Evolutionary conservation across 2,329 filamentous ascomycete species (phyloP), one percentile per base, ranked within the genome.

Genomic region (Aspergillus phoenicis): DNA sequence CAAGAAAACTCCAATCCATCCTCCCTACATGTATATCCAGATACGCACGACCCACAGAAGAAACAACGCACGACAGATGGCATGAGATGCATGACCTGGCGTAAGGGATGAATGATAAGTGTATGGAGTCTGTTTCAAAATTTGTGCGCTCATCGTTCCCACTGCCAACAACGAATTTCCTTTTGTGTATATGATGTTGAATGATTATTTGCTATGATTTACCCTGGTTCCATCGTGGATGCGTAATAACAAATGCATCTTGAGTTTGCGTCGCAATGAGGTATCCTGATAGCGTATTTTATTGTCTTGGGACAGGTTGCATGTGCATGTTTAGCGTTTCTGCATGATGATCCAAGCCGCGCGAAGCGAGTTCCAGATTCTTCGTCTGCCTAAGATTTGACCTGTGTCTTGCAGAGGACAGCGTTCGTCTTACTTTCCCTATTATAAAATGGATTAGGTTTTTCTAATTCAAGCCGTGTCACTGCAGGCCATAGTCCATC

Each of bases 61-160:
- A n/a, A 30, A 39, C 10, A 47, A 30, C 30, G 39, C 39, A 56
- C 26, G 43, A 33, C 24, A 56, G 41, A 33, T 28, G 41, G 24
- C 36, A 56, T 45, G 53, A 56, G 26, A 30, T 56, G 53, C 53
- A 47, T 56, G 15, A 47, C 39, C 53, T n/a, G 53, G 53, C 39
- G 53, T 56, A 43, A n/a, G 39, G 39, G 15, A 30, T 33, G 53
- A 56, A 33, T 17, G 41, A 56, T 56, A 8, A 56, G 28, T 45
- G 36, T 36, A 56, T 38, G 30, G 26, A 24, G 24, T 20, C 26
- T 47, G 24, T 45, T 22, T 49, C 24, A 8, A 33, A 51, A 15
- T 33, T 30, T 30, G 33, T 20, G 47, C 24, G 47, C 47, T 51
- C 28, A 17, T 51, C 28, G 47, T 28, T 30, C 38, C 52, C 38